phyloP scores from a whole-genome alignment of 352 stramenopile genomes.

The Phytophthora lateralis region DNA sequence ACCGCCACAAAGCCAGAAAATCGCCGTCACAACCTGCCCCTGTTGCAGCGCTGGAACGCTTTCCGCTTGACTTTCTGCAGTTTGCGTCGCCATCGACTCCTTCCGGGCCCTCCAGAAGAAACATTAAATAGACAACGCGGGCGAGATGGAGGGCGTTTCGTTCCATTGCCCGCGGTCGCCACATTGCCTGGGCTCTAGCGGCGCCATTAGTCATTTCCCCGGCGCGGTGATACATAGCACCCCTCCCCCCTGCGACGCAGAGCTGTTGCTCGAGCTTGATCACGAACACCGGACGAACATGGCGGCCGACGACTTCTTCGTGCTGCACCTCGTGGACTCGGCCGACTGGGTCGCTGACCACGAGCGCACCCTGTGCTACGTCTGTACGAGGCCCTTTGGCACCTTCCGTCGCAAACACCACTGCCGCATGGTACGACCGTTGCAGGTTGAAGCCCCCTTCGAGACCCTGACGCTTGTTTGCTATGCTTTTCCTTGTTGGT shows the following conservation, averaged over 20 bases:
- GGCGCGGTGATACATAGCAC: neutral
- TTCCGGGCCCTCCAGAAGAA: conserved; percentile 19
- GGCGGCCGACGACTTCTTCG: conserved; percentile 56
- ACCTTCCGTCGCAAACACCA: conserved; percentile 89
- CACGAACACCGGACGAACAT: conserved; percentile 19
- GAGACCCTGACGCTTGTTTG: conserved; percentile 5
- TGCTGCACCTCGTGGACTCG: conserved; percentile 76
- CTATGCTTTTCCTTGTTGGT: neutral
- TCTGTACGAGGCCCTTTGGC: conserved; percentile 79
- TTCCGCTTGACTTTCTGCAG: conserved; percentile 16
- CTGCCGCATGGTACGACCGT: conserved; percentile 70
- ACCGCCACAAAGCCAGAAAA: conserved; percentile 31
- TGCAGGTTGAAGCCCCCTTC: neutral
- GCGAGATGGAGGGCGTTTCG: conserved; percentile 19
- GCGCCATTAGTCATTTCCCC: conserved; percentile 23
- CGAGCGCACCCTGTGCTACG: conserved; percentile 70
- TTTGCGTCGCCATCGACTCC: conserved; percentile 27
- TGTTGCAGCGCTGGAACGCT: neutral
- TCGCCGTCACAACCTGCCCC: conserved; percentile 3
- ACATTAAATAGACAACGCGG: conserved; percentile 12
- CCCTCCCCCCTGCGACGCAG: too few relatives aligned
- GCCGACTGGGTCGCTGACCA: conserved; percentile 79
- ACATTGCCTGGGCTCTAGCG: conserved; percentile 14
- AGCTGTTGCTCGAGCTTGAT: neutral
- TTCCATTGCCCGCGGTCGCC: conserved; percentile 4